These are phyloP conservation scores for Penicillium robsamsonii DNA, from an alignment of 495 filamentous ascomycete genomes.

Conservation along the genomic window DNA sequence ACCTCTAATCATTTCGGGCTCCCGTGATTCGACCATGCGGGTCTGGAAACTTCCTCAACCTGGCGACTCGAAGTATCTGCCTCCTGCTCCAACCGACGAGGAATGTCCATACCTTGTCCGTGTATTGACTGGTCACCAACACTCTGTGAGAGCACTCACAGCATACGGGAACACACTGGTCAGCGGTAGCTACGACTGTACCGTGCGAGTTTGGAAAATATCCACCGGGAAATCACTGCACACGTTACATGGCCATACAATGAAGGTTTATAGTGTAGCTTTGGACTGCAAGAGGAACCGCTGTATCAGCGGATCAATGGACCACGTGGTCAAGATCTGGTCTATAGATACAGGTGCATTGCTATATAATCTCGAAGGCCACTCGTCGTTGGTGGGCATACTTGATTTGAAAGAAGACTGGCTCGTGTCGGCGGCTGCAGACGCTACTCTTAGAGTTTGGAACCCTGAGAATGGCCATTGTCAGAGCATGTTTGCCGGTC, in stretches of 20 bases:
- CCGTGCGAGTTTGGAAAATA: constrained; percentile 94
- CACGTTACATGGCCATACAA: constrained; percentile 75
- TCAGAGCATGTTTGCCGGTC: constrained; percentile 79
- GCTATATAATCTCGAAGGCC: constrained; percentile 88
- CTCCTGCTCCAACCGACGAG: constrained; percentile 68
- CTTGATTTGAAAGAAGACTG: constrained; percentile 82
- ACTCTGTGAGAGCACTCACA: constrained; percentile 94
- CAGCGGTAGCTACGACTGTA: constrained; percentile 94
- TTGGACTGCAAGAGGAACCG: constrained; percentile 86
- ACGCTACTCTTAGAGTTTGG: constrained; percentile 95
- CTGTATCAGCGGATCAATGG: constrained; percentile 98
- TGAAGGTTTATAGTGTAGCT: constrained; percentile 97
- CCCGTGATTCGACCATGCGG: constrained; percentile 86
- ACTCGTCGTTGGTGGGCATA: constrained; percentile 85
- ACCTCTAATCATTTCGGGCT: constrained; percentile 96
- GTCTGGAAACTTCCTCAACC: constrained; percentile 91
- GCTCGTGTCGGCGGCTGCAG: constrained; percentile 90
- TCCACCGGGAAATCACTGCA: constrained; percentile 86
- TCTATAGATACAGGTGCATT: constrained; percentile 81
- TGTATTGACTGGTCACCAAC: constrained; percentile 78
- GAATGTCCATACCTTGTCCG: constrained; percentile 95
- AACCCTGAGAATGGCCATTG: constrained; percentile 91
- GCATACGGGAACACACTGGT: constrained; percentile 91
- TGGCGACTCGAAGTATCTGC: constrained; percentile 70
- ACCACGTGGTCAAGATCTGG: constrained; percentile 96